These are phyloP conservation scores for Pyropia yezoensis DNA, from an alignment of 23 red algal genomes.

Conservation along the genomic window DNA sequence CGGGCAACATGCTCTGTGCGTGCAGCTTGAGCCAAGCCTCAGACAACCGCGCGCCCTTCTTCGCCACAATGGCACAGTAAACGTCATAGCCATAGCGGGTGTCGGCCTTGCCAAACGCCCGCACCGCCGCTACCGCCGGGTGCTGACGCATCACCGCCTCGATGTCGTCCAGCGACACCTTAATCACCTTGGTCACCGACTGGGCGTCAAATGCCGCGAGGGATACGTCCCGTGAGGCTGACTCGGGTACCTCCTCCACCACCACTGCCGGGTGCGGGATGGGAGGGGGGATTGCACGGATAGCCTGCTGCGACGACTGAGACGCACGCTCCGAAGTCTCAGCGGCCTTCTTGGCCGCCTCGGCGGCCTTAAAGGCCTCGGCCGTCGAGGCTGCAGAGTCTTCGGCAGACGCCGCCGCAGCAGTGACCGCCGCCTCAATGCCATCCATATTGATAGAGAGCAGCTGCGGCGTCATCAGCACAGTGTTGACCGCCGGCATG, in stretches of 20 bases:
- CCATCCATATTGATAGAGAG: slow-evolving; percentile 58
- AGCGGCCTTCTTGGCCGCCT: slow-evolving; percentile 51
- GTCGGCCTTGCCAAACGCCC: slow-evolving; percentile 57
- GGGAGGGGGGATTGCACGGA: too few relatives aligned
- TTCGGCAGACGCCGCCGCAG: slow-evolving; percentile 52
- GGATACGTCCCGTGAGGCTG: slow-evolving; percentile 10
- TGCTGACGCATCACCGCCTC: slow-evolving; percentile 51
- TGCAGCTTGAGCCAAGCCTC: slow-evolving; percentile 56
- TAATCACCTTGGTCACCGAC: slow-evolving; percentile 46
- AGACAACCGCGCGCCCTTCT: slow-evolving; percentile 51
- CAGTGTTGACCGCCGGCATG: slow-evolving; percentile 2
- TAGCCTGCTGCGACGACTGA: slow-evolving; percentile 10
- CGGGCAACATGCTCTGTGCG: slow-evolving; percentile 43
- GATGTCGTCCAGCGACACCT: slow-evolving; percentile 54
- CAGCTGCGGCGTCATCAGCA: slow-evolving; percentile 19
- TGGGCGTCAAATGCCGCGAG: slow-evolving; percentile 42
- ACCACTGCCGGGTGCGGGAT: too few relatives aligned
- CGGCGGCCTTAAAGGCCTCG: slow-evolving; percentile 50
- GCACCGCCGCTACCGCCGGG: slow-evolving; percentile 34
- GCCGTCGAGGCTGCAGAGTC: slow-evolving; percentile 39
- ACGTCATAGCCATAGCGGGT: slow-evolving; percentile 61
- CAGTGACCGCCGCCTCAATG: slow-evolving; percentile 54
- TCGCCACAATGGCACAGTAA: slow-evolving; percentile 62
- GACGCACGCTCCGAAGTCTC: slow-evolving; percentile 28
- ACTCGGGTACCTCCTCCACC: too few relatives aligned